Evolutionary conservation across 257 asterid species (phyloP), one percentile per base, ranked within the genome.

Genomic region (Ilex aquifolium): DNA sequence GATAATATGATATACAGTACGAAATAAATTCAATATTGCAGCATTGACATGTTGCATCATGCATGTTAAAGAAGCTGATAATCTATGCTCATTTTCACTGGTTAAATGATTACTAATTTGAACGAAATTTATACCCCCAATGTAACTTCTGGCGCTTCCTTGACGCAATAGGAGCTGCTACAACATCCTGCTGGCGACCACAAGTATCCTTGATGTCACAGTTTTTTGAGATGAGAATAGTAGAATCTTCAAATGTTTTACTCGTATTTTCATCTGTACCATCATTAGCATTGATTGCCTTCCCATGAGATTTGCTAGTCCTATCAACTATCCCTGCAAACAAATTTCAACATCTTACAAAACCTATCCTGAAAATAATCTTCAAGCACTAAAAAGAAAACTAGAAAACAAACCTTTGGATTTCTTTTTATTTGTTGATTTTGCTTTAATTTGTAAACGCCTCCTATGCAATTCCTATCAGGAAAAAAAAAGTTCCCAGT

Each of bases 361-460:
- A 72, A n/a, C 57, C 54, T 51, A 32, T 27, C 31, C 49, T 3
- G 31, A 17, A 36, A 50, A 57, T 46, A 21, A 16, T 30, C 21
- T 53, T 51, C 44, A 65, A 62, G 29, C 8, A 36, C 8, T 36
- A 15, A 7, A 36, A 44, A 31, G 44, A 55, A 39, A 36, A 71
- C 68, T 57, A 9, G 51, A 61, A n/a, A 30, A 17, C 74, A 4
- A 44, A 91, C 96, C 95, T 74, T 84, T 88, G 5, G 66, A 60
- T 79, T 76, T 84, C 63, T 79, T 80, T 39, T 75, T 78, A 29
- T 59, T 39, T 74, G 81, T 86, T 59, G 95, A 74, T 75, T 66
- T 84, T 59, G 94, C 80, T 77, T 88, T 88, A 62, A 88, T 79
- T 63, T 83, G 88, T 52, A 91, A 80, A 21, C 96, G 95, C 71